Evolutionary conservation across 371 early-diverging fungal genomes (phyloP).

Genomic region (Basidiobolus meristosporus): DNA sequence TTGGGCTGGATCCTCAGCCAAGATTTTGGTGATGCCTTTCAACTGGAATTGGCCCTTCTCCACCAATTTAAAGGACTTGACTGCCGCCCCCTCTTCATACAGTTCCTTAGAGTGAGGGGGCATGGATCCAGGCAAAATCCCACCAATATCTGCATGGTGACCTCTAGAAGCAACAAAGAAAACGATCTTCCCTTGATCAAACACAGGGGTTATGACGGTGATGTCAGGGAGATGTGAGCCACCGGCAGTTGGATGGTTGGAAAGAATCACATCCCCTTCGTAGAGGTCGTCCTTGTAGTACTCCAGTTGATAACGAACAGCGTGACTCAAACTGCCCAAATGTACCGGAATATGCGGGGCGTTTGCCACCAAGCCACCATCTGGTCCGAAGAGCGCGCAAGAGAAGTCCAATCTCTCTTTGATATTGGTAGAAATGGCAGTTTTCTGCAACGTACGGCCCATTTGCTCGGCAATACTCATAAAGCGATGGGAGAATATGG

Average conservation of each 20-base stretch:
- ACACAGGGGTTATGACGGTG: conserved; percentile 94
- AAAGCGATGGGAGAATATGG: conserved; percentile 88
- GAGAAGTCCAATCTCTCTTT: conserved; percentile 93
- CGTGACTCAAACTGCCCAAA: conserved; percentile 82
- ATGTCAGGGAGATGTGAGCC: conserved; percentile 93
- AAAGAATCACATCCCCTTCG: conserved; percentile 85
- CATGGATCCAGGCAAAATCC: conserved; percentile 60
- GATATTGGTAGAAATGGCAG: conserved; percentile 88
- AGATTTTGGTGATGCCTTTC: conserved; percentile 40
- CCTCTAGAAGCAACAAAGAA: conserved; percentile 92
- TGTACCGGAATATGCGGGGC: conserved; percentile 95
- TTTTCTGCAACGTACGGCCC: conserved; percentile 88
- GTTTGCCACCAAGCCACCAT: conserved; percentile 76
- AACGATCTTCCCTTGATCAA: conserved; percentile 51
- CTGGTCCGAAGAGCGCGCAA: conserved; percentile 89
- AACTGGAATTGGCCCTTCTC: conserved; percentile 56
- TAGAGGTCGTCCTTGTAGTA: conserved; percentile 30
- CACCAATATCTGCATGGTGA: conserved; percentile 95
- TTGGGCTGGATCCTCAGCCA: conserved; percentile 64
- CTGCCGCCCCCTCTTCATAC: conserved; percentile 86
- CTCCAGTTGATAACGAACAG: conserved; percentile 75
- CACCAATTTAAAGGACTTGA: conserved; percentile 78
- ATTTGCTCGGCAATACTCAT: conserved; percentile 97
- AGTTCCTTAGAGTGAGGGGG: conserved; percentile 74
- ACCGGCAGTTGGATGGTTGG: conserved; percentile 92